These are phyloP conservation scores for Marasmius fiardii DNA, from an alignment of 1,284 basidiomycete genomes.

Conservation along the genomic window DNA sequence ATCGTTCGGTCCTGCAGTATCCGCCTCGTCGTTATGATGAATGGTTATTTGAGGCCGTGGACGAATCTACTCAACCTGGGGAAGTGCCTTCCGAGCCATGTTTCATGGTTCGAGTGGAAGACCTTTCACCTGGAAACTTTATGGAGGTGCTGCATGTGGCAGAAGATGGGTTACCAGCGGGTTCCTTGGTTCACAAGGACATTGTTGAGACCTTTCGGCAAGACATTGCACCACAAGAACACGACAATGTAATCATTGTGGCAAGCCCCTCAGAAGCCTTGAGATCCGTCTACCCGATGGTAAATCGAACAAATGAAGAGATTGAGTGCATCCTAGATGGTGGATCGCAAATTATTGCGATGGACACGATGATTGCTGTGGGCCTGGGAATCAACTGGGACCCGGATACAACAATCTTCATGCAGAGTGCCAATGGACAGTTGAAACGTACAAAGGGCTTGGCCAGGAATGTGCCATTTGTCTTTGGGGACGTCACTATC, in stretches of 20 bases:
- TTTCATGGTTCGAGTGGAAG: background rate
- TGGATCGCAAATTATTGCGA: background rate
- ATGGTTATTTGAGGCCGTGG: too few relatives aligned
- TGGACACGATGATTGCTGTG: background rate
- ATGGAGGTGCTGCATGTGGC: background rate
- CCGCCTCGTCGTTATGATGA: too few relatives aligned
- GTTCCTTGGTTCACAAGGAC: background rate
- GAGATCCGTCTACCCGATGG: background rate
- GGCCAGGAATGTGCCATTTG: conserved; percentile 12
- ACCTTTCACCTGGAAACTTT: background rate
- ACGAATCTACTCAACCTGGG: background rate
- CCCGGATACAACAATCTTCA: background rate
- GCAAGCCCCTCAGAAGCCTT: background rate
- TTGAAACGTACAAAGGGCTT: background rate
- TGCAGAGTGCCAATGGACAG: background rate
- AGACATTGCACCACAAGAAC: background rate
- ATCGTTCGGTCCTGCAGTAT: too few relatives aligned
- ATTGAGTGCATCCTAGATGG: background rate
- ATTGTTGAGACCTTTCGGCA: background rate
- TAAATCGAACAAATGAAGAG: background rate
- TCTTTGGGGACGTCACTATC: conserved; percentile 9
- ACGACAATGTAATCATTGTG: background rate
- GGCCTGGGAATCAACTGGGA: background rate
- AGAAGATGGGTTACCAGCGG: background rate
- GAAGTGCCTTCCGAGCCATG: background rate